A percentile compares a stretch with the other conserved stretches of the same genome.
phyloP scores from a whole-genome alignment of 345 rosid species.

The Viola odorata region DNA sequence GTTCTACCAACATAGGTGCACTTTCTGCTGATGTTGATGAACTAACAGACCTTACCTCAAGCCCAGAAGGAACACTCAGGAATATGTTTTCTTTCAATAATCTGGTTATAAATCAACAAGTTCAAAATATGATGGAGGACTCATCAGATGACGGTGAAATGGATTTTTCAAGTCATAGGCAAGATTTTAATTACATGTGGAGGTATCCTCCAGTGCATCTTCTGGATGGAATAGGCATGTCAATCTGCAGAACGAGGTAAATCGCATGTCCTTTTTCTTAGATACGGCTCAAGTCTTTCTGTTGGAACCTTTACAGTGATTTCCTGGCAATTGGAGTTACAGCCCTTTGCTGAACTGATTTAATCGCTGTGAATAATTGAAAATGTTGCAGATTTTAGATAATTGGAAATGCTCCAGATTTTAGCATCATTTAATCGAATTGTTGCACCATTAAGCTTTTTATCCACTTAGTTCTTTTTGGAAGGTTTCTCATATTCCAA shows the following conservation, averaged over 20 bases:
- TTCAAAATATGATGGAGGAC: conserved; percentile 33
- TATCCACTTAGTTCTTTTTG: too few relatives aligned
- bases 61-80: conserved; percentile 37
- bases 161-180: conserved; percentile 46
- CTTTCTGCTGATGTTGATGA: conserved; percentile 20
- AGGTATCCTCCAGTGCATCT: conserved; percentile 26
- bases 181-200: conserved; percentile 35
- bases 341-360: too few relatives aligned
- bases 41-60: conserved; percentile 26
- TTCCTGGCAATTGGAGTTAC: too few relatives aligned
- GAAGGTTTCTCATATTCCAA: too few relatives aligned
- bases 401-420: too few relatives aligned
- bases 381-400: too few relatives aligned
- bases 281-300: too few relatives aligned
- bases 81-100: conserved; percentile 29
- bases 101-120: conserved; percentile 22
- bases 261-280: neutral
- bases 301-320: too few relatives aligned
- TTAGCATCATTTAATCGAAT: too few relatives aligned
- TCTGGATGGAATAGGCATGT: conserved; percentile 35
- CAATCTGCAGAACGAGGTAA: conserved; percentile 52
- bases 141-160: conserved; percentile 58
- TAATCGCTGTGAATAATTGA: too few relatives aligned
- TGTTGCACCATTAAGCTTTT: too few relatives aligned
- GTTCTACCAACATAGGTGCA: conserved; percentile 20